Percentiles rank a stretch among this genome's conserved stretches.
Conservation (phyloP, 73 alveolate species). For the Tetrahymena malaccensis region DNA sequence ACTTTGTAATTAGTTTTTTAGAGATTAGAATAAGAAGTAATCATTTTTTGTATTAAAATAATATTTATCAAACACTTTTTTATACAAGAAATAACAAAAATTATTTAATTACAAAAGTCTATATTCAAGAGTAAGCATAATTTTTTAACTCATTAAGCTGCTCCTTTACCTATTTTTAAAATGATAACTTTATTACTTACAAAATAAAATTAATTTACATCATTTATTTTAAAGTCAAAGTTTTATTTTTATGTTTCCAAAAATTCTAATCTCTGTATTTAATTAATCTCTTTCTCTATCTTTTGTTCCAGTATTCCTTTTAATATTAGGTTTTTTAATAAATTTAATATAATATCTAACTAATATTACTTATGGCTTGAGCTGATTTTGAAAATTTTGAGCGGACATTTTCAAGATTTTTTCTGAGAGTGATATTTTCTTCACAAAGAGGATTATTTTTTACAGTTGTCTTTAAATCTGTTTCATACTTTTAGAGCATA, state of each 20-base stretch:
- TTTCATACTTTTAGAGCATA: neutral
- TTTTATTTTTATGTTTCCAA: neutral
- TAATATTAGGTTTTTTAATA: neutral
- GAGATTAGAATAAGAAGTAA: too few relatives aligned
- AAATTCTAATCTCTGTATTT: neutral
- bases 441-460: neutral
- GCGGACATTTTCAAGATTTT: neutral
- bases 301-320: neutral
- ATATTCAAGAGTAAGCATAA: neutral
- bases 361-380: neutral
- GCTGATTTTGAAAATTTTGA: neutral
- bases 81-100: neutral
- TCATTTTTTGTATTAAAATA: too few relatives aligned
- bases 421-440: neutral
- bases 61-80: too few relatives aligned
- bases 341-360: neutral
- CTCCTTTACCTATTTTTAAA: neutral
- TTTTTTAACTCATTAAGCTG: neutral
- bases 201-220: neutral
- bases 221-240: neutral
- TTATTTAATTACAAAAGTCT: neutral
- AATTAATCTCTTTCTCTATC: neutral
- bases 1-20: too few relatives aligned
- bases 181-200: too few relatives aligned
- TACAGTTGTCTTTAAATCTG: neutral